Evolutionary conservation across 352 stramenopile genomes (phyloP), one percentile per base, ranked within the genome.

Genomic region (Globisporangium paroecandrum): DNA sequence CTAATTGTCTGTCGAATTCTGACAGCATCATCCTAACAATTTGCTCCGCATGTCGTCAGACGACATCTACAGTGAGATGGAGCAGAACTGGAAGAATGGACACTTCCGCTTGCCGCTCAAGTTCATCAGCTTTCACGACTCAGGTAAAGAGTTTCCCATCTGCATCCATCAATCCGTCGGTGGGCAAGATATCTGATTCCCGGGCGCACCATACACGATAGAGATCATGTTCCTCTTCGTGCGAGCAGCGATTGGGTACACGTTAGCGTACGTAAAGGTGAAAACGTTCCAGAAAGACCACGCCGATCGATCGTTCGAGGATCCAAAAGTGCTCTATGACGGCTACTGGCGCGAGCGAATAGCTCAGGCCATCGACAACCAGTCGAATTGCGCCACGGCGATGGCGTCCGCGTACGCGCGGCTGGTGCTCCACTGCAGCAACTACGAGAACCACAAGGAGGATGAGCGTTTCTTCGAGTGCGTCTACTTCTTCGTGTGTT

Each of bases 381-480:
- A 77, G 46, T 49, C 62, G 25, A 72, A 53, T 27, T 84, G 77
- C 63, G 71, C 72, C 3, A 73, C 62, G 3, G 71, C 73, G 25
- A 78, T 93, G 63, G 79, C 81, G 9, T 72, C 79, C 2, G 72
- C 78, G 0, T 93, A 91, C 59, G 83, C 86, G 10, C 83, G 86
- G 7, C 56, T 94, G 20, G 79, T 93, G 46, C 77, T 94, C 4
- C 80, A 93, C 63, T 92, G 84, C 74, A 94, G 83, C 78, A 94
- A 91, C 69, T 90, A 83, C 62, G 85, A 94, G 72, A 86, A 87
- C 57, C 82, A 92, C 72, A 91, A 91, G 66, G 81, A 94, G 54
- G 86, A 94, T 76, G 77, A 91, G 64, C 76, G 72, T 49, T 91
- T 93, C 69, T 93, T 94, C 62, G 86, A 94, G 69, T 87, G 79